These are phyloP conservation scores for Lachancea sp. DNA, from an alignment of 805 yeast species.

Conservation along the genomic window DNA sequence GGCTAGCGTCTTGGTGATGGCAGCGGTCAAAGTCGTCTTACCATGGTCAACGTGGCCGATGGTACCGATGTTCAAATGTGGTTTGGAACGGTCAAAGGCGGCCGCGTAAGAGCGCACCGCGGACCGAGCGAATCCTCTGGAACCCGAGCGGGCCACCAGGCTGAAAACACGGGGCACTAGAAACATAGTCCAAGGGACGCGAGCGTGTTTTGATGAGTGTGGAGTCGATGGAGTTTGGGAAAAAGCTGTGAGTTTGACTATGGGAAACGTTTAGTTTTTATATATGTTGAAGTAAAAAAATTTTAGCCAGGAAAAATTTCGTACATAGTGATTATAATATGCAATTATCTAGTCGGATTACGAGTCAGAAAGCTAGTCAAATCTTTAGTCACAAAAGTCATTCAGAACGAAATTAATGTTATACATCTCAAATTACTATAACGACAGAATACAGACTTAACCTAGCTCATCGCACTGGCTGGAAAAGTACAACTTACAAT, in stretches of 20 bases:
- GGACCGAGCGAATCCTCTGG: constrained; percentile 18
- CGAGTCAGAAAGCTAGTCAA: background rate
- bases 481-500: background rate
- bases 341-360: background rate
- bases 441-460: no score
- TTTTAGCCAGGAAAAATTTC: background rate
- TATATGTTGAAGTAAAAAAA: background rate
- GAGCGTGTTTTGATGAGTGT: background rate
- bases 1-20: constrained; percentile 91
- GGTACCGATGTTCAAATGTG: constrained; percentile 95
- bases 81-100: constrained; percentile 89
- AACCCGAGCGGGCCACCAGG: constrained; percentile 7
- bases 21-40: constrained; percentile 96
- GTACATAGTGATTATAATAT: background rate
- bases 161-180: constrained; percentile 18
- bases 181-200: constrained; percentile 1
- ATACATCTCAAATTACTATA: no score
- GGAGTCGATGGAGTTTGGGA: background rate
- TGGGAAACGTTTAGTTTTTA: background rate
- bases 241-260: background rate
- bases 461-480: background rate
- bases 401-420: no score
- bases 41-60: constrained; percentile 99
- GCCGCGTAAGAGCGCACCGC: constrained; percentile 44
- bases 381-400: no score